phyloP scores from a whole-genome alignment of 352 stramenopile species.

The Pythium rishiriense region DNA sequence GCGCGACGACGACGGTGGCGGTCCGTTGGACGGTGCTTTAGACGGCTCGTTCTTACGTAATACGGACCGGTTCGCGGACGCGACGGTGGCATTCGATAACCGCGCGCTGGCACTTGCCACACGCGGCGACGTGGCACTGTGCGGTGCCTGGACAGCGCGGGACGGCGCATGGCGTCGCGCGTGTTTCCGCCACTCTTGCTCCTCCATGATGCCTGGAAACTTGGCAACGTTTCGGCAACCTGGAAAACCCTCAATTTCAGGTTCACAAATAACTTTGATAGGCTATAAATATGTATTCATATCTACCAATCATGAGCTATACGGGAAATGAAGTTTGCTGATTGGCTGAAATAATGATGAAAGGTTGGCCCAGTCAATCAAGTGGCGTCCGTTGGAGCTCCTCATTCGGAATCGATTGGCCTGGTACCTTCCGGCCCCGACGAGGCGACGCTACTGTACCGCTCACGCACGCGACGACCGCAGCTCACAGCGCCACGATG shows the following conservation, averaged over 20 bases:
- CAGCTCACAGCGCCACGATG: constrained; percentile 26
- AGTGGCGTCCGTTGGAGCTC: constrained; percentile 28
- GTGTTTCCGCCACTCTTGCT: constrained; percentile 22
- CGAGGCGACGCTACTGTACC: neutral
- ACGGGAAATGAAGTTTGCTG: neutral
- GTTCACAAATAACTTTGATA: constrained; percentile 2
- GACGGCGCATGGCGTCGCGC: constrained; percentile 21
- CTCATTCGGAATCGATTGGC: constrained; percentile 21
- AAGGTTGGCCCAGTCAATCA: constrained; percentile 30
- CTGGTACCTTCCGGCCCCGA: no score
- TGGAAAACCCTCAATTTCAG: neutral
- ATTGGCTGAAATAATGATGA: constrained; percentile 24
- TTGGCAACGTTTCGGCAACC: constrained; percentile 12
- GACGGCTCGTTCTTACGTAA: constrained; percentile 13
- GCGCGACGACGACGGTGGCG: constrained; percentile 33
- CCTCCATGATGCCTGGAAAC: constrained; percentile 21
- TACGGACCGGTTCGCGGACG: constrained; percentile 18
- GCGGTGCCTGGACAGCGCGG: neutral
- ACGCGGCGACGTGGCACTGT: constrained; percentile 5
- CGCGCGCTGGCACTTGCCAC: neutral
- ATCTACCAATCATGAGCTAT: no score
- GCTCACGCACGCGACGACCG: neutral
- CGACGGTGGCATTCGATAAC: constrained; percentile 7
- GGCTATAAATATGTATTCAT: neutral
- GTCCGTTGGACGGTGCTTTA: neutral